phyloP scores from a whole-genome alignment of 768 basidiomycete species.

The Mycena venus region DNA sequence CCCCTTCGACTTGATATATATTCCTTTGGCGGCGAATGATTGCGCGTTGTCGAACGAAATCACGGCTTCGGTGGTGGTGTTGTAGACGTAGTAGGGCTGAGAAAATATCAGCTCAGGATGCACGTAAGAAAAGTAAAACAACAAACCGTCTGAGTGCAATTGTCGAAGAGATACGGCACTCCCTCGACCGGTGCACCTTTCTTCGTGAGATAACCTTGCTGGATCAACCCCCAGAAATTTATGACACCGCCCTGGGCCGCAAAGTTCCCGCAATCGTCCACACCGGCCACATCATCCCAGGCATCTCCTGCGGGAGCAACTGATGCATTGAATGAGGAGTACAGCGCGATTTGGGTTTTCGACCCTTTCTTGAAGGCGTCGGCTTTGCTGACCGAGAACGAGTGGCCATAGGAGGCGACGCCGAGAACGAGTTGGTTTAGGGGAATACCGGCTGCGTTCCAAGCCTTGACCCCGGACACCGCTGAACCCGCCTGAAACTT shows the following conservation, averaged over 20 bases:
- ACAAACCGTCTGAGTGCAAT: slow-evolving; percentile 81
- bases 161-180: slow-evolving; percentile 70
- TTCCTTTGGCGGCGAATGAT: slow-evolving; percentile 75
- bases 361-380: slow-evolving; percentile 51
- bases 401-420: slow-evolving; percentile 85
- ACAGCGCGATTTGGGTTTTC: slow-evolving; percentile 52
- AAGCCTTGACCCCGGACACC: slow-evolving; percentile 71
- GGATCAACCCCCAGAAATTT: slow-evolving; percentile 73
- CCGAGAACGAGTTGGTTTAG: slow-evolving; percentile 79
- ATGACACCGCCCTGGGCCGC: slow-evolving; percentile 60
- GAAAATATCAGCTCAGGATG: not conserved
- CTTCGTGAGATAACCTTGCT: slow-evolving; percentile 63
- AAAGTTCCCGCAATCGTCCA: slow-evolving; percentile 64
- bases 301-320: slow-evolving; percentile 64
- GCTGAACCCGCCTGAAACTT: slow-evolving; percentile 77
- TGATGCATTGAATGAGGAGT: slow-evolving; percentile 63
- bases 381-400: slow-evolving; percentile 62
- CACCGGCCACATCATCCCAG: slow-evolving; percentile 54
- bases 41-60: slow-evolving; percentile 77
- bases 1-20: slow-evolving; percentile 65
- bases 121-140: not conserved
- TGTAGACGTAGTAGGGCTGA: slow-evolving; percentile 35
- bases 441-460: slow-evolving; percentile 85
- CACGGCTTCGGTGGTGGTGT: slow-evolving; percentile 63
- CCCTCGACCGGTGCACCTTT: slow-evolving; percentile 61